Conservation (phyloP, 2,329 filamentous ascomycete species). For the Macrophomina phaseolina region DNA sequence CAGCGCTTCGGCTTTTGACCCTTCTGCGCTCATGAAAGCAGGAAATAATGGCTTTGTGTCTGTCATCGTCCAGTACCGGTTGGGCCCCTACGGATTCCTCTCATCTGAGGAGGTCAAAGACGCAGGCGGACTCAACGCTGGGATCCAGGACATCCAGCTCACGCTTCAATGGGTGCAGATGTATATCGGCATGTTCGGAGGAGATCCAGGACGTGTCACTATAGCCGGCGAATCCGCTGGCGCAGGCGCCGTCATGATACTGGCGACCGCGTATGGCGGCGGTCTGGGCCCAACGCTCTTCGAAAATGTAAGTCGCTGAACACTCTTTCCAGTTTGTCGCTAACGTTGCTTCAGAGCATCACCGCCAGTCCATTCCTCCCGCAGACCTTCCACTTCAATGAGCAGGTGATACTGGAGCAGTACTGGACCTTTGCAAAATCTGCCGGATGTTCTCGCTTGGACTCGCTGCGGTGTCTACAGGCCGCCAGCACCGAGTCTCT, state of each 20-base stretch:
- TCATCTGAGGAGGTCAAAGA: constrained; percentile 60
- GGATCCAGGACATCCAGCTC: constrained; percentile 55
- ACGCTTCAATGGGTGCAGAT: constrained; percentile 59
- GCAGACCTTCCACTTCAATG: constrained; percentile 61
- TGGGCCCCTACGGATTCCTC: constrained; percentile 67
- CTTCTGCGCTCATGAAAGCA: constrained; percentile 46
- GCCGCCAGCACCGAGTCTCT: constrained; percentile 58
- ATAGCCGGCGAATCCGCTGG: constrained; percentile 49
- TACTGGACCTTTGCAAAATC: constrained; percentile 55
- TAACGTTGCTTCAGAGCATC: background rate
- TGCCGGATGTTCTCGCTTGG: constrained; percentile 51
- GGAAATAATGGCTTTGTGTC: constrained; percentile 60
- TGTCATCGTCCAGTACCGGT: constrained; percentile 61
- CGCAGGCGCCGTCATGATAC: constrained; percentile 47
- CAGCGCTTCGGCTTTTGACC: background rate
- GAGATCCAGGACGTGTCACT: constrained; percentile 39
- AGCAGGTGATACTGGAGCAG: constrained; percentile 56
- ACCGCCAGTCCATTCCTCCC: constrained; percentile 61
- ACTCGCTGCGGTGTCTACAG: constrained; percentile 59
- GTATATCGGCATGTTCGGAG: constrained; percentile 58
- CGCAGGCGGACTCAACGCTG: constrained; percentile 47
- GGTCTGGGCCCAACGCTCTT: constrained; percentile 42
- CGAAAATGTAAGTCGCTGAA: constrained; percentile 38
- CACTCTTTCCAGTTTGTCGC: background rate
- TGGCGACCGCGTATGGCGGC: constrained; percentile 43